Evolutionary conservation across 768 basidiomycete species (phyloP), one percentile per base, ranked within the genome.

Genomic region (Collybia sordida): DNA sequence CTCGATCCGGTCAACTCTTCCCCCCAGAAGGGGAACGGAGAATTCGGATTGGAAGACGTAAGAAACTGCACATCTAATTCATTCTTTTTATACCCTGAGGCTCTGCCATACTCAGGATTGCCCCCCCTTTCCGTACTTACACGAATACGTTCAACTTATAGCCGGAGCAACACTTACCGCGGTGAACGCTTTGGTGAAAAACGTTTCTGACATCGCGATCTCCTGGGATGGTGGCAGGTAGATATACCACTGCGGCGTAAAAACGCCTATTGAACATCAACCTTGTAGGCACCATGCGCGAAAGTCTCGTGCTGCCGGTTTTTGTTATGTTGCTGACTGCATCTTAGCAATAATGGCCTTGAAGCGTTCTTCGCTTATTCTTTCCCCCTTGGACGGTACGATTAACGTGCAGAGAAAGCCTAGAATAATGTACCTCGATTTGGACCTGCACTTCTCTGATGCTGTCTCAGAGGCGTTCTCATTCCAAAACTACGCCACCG

Each of bases 301-400:
- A 44, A 87, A 90, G 62, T 76, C 81, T 0, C 75, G 72, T 37
- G 93, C 93, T 0, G 83, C 89, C 3, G 95, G 95, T 0, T 98
- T 90, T 68, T 98, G 95, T 72, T 98, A 97, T 62, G 88, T 98
- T 18, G 89, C 92, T 1, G 95, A 98, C 62, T 85, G 88, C 47
- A 80, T 93, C 8, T 78, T 98, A 1, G 87, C 87, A 0, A 83
- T 97, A 50, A 78, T 95, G 49, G 72, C 79, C 3, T 76, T 97
- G 37, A 83, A 80, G 55, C 74, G 75, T 42, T 55, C 55, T 38
- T 58, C 59, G n/a, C 37, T 63, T 15, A 23, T 45, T 1, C 23
- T 38, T 7, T 22, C 40, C 18, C 24, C 45, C 21, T 54, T 47
- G 28, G 49, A 5, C 15, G 28, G 25, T 22, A 51, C 21, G 11